These are phyloP conservation scores for Pseudocercospora pini-densiflorae DNA, from an alignment of 2,329 filamentous ascomycete species.

Conservation along the genomic window DNA sequence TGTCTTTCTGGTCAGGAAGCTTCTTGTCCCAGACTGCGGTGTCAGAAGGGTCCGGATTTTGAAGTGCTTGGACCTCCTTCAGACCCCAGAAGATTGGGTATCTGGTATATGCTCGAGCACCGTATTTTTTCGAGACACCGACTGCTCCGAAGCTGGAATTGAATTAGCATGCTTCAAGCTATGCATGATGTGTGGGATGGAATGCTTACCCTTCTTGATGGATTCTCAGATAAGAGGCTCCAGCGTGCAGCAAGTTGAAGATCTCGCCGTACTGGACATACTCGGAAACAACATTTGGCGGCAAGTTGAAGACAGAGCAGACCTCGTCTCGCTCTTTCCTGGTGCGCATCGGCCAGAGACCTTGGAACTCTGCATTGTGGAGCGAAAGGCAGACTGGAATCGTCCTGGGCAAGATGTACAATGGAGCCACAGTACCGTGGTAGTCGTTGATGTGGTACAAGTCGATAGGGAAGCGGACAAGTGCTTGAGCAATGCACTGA, in stretches of 20 bases:
- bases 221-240: conserved; percentile 66
- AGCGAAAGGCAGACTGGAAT: conserved; percentile 67
- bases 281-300: conserved; percentile 59
- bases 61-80: conserved; percentile 64
- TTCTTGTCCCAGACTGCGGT: conserved; percentile 64
- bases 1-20: conserved; percentile 54
- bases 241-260: conserved; percentile 71
- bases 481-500: conserved; percentile 67
- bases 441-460: conserved; percentile 72
- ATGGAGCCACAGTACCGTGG: conserved; percentile 65
- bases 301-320: conserved; percentile 67
- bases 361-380: conserved; percentile 73
- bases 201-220: conserved; percentile 60
- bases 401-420: conserved; percentile 67
- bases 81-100: conserved; percentile 74
- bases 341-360: conserved; percentile 69
- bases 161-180: neutral
- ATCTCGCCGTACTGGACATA: conserved; percentile 72
- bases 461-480: conserved; percentile 66
- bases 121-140: conserved; percentile 71
- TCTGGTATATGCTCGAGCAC: conserved; percentile 66
- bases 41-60: conserved; percentile 69
- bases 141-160: conserved; percentile 63
- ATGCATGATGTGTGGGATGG: neutral
- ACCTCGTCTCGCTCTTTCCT: conserved; percentile 66